Evolutionary conservation across 192 early-diverging fungal genomes (phyloP).

Genomic region (Jimgerdemannia flammicorona): DNA sequence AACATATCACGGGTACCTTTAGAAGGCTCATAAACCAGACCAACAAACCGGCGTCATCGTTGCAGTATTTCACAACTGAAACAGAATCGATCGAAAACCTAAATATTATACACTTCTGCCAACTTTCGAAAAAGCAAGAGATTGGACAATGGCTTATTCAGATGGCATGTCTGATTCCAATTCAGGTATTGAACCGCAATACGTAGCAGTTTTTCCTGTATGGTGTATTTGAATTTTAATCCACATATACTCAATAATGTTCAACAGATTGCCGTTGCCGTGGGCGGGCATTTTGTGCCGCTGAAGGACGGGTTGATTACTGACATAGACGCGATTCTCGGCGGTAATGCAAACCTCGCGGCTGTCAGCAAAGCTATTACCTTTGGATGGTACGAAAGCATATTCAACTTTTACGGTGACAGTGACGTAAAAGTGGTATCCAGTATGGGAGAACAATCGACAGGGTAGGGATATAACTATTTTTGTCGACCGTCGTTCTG

Average conservation of each 20-base stretch:
- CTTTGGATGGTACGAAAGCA: not conserved
- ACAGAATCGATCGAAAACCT: not conserved
- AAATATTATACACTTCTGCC: not conserved
- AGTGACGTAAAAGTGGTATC: slow-evolving; percentile 15
- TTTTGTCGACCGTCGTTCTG: not conserved
- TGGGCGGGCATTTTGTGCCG: not conserved
- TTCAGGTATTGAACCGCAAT: not conserved
- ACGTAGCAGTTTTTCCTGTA: not conserved
- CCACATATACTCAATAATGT: not conserved
- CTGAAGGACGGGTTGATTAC: not conserved
- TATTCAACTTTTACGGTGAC: slow-evolving; percentile 11
- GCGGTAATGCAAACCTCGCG: not conserved
- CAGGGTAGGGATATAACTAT: slow-evolving; percentile 1
- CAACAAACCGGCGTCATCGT: not conserved
- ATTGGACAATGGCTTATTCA: not conserved
- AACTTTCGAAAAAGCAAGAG: not conserved
- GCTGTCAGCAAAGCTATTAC: slow-evolving; percentile 1
- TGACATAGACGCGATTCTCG: not conserved
- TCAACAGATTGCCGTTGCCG: not conserved
- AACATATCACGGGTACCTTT: not conserved
- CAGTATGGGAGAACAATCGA: slow-evolving; percentile 22
- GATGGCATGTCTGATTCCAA: not conserved
- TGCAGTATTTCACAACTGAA: not conserved
- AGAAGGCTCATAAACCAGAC: not conserved
- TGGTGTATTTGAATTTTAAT: not conserved